Evolutionary conservation across 2,329 filamentous ascomycete genomes (phyloP).

Genomic region (Fusarium odoratissimum): DNA sequence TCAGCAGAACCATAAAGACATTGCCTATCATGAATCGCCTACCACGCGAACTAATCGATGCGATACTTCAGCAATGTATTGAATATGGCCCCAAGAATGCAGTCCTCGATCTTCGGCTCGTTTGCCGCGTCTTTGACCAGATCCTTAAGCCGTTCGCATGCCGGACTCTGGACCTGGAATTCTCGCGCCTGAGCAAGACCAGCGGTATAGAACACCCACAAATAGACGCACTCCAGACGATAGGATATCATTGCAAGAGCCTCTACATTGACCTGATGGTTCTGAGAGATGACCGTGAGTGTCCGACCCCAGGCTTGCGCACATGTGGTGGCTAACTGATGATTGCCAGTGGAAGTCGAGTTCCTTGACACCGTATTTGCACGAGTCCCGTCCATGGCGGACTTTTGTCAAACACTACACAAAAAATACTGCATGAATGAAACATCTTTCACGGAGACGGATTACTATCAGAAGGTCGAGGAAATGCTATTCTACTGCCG

Average conservation of each 20-base stretch:
- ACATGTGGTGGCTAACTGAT: slow-evolving; percentile 25
- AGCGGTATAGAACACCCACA: slow-evolving; percentile 50
- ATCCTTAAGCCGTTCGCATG: slow-evolving; percentile 59
- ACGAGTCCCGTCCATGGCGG: slow-evolving; percentile 58
- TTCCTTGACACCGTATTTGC: slow-evolving; percentile 60
- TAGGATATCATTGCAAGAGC: slow-evolving; percentile 61
- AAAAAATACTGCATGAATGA: slow-evolving; percentile 62
- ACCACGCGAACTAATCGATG: slow-evolving; percentile 60
- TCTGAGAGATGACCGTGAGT: slow-evolving; percentile 62
- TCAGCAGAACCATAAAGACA: not conserved
- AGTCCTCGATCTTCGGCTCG: slow-evolving; percentile 58
- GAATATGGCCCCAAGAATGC: slow-evolving; percentile 57
- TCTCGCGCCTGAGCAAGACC: slow-evolving; percentile 58
- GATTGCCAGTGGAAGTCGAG: slow-evolving; percentile 59
- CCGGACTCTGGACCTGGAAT: slow-evolving; percentile 62
- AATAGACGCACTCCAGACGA: slow-evolving; percentile 56
- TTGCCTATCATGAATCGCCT: slow-evolving; percentile 56
- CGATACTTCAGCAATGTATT: slow-evolving; percentile 59
- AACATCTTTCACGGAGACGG: slow-evolving; percentile 60
- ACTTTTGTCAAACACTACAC: slow-evolving; percentile 58
- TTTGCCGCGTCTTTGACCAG: slow-evolving; percentile 62
- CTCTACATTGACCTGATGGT: slow-evolving; percentile 65
- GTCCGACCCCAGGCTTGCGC: not conserved
- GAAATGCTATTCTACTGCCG: slow-evolving; percentile 58
- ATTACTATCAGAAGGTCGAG: slow-evolving; percentile 57